These are phyloP conservation scores for Botrytis porri DNA, from an alignment of 2,329 filamentous ascomycete genomes.

Conservation along the genomic window DNA sequence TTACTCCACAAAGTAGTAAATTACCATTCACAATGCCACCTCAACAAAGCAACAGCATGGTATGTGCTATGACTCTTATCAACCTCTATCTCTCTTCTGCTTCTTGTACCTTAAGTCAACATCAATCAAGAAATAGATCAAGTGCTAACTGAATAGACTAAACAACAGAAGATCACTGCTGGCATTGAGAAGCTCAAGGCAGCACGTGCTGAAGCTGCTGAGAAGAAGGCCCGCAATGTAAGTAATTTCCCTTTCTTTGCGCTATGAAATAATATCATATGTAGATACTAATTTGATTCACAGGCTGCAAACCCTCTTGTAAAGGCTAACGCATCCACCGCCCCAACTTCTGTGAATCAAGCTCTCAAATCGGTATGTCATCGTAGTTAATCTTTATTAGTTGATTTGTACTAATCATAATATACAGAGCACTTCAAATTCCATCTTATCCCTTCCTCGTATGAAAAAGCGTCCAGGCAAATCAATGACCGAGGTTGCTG, in stretches of 20 bases:
- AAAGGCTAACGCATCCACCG: neutral
- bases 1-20: neutral
- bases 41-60: neutral
- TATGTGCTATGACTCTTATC: neutral
- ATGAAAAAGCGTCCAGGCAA: neutral
- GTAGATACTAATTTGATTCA: neutral
- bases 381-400: neutral
- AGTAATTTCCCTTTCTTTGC: neutral
- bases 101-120: neutral
- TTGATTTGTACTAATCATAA: neutral
- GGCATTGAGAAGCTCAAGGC: neutral
- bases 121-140: neutral
- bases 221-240: neutral
- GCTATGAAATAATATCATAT: neutral
- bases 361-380: neutral
- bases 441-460: neutral
- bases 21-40: neutral
- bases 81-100: no score
- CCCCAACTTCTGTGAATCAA: neutral
- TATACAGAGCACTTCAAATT: neutral
- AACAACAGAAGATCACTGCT: neutral
- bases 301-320: neutral
- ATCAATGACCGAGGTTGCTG: neutral
- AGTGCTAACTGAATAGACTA: conserved; percentile 3
- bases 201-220: neutral